A percentile compares a stretch with the other conserved stretches of the same genome.
These are phyloP conservation scores for Pouteria campechiana DNA, from an alignment of 179 eudicot species.

Conservation along the genomic window DNA sequence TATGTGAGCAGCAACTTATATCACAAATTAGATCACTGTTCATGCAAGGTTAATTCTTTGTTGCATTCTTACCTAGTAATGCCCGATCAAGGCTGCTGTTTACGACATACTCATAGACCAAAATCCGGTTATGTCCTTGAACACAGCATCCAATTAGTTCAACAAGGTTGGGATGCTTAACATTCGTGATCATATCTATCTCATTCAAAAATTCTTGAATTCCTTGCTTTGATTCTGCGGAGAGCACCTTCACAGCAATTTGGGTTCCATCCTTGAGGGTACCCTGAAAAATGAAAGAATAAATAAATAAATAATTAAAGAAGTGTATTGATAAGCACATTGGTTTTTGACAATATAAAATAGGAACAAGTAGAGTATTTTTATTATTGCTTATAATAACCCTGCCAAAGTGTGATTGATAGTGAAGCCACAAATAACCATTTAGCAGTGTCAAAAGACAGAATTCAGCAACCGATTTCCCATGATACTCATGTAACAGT, in stretches of 20 bases:
- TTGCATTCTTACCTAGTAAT: constrained; percentile 38
- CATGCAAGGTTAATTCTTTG: constrained; percentile 15
- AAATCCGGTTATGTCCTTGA: constrained; percentile 50
- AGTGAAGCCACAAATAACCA: too few species aligned
- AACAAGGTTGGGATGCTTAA: constrained; percentile 74
- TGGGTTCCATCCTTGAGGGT: constrained; percentile 41
- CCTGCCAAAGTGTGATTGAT: too few species aligned
- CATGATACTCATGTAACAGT: too few species aligned
- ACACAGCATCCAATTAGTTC: constrained; percentile 80
- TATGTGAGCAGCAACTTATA: too few species aligned
- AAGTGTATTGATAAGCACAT: too few species aligned
- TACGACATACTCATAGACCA: constrained; percentile 71
- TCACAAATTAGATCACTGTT: too few species aligned
- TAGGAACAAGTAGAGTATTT: too few species aligned
- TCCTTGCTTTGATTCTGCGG: constrained; percentile 84
- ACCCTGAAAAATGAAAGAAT: constrained; percentile 59
- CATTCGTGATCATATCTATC: constrained; percentile 63
- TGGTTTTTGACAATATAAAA: too few species aligned
- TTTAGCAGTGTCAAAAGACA: too few species aligned
- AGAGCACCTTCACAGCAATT: constrained; percentile 79
- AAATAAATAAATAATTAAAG: too few species aligned
- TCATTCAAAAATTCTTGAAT: constrained; percentile 69
- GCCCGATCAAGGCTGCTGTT: constrained; percentile 68
- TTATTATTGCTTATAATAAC: too few species aligned
- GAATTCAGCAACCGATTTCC: too few species aligned